phyloP scores from a whole-genome alignment of 2,329 filamentous ascomycete species.

The Talaromyces albobiverticillius region DNA sequence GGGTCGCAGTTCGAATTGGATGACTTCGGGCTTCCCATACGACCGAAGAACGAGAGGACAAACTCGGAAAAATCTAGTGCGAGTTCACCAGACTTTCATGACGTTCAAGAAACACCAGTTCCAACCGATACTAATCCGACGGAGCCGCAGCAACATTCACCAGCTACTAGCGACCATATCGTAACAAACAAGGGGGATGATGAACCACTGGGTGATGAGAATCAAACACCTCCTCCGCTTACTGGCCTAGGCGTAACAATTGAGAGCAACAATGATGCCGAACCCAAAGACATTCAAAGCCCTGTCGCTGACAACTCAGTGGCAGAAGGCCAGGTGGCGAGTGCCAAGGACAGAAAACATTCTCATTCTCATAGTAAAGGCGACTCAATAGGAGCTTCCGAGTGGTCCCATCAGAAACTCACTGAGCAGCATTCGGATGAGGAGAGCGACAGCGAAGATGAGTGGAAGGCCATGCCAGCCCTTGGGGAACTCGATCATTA shows the following conservation, averaged over 20 bases:
- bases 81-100: conserved; percentile 20
- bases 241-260: conserved; percentile 9
- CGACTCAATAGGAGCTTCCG: conserved; percentile 54
- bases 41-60: conserved; percentile 20
- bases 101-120: conserved; percentile 17
- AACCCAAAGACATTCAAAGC: not conserved
- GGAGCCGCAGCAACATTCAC: not conserved
- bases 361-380: conserved; percentile 23
- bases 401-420: conserved; percentile 87
- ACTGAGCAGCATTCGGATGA: conserved; percentile 49
- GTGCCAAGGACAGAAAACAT: conserved; percentile 15
- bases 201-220: not conserved
- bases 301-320: not conserved
- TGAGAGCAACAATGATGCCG: not conserved
- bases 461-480: conserved; percentile 93
- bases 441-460: conserved; percentile 61
- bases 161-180: not conserved
- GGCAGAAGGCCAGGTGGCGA: conserved; percentile 10
- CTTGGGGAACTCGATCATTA: conserved; percentile 93
- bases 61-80: conserved; percentile 16
- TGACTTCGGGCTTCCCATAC: conserved; percentile 41
- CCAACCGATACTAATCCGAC: not conserved
- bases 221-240: conserved; percentile 3
- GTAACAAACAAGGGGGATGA: conserved; percentile 2
- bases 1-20: conserved; percentile 25